A percentile compares a stretch with the other conserved stretches of the same genome.
Conservation (phyloP, 495 filamentous ascomycete species). For the Aspergillus cavernicola region DNA sequence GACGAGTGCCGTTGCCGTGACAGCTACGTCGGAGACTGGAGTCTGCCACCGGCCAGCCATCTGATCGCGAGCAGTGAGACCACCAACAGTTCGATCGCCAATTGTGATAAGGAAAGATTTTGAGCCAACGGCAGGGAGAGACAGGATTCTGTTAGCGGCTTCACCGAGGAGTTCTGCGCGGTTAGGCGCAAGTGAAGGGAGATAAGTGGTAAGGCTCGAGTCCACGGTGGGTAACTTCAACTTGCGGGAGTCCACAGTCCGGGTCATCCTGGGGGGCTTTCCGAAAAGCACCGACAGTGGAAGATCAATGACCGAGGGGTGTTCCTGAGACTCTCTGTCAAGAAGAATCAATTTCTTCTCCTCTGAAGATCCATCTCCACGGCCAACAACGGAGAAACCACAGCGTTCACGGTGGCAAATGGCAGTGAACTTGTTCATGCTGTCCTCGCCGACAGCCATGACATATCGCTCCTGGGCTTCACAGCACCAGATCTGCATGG, state of each 20-base stretch:
- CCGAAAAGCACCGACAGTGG: slow-evolving; percentile 92
- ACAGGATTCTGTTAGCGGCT: slow-evolving; percentile 76
- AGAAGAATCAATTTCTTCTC: slow-evolving; percentile 70
- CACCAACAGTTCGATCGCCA: slow-evolving; percentile 86
- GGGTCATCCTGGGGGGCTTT: slow-evolving; percentile 79
- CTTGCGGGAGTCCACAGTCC: slow-evolving; percentile 71
- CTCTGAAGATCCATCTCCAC: slow-evolving; percentile 59
- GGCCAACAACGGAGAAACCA: slow-evolving; percentile 89
- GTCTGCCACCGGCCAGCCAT: slow-evolving; percentile 97
- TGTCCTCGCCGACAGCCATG: slow-evolving; percentile 70
- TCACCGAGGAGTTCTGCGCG: slow-evolving; percentile 60
- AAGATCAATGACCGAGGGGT: slow-evolving; percentile 79
- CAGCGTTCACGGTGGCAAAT: slow-evolving; percentile 88
- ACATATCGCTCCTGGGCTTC: slow-evolving; percentile 97
- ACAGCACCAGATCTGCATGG: slow-evolving; percentile 94
- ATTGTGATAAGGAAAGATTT: slow-evolving; percentile 98
- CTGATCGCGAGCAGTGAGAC: slow-evolving; percentile 84
- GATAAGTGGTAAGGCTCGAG: slow-evolving; percentile 56
- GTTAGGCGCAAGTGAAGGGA: slow-evolving; percentile 56
- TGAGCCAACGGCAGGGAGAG: slow-evolving; percentile 83
- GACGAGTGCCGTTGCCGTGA: slow-evolving; percentile 78
- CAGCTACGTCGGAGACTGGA: slow-evolving; percentile 90
- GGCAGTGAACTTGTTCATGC: slow-evolving; percentile 75
- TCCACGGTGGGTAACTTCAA: slow-evolving; percentile 70
- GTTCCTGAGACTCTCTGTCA: slow-evolving; percentile 74